Evolutionary conservation across 208 protist genomes (phyloP), one percentile per base, ranked within the genome.

Genomic region (Trypanosoma caninum): DNA sequence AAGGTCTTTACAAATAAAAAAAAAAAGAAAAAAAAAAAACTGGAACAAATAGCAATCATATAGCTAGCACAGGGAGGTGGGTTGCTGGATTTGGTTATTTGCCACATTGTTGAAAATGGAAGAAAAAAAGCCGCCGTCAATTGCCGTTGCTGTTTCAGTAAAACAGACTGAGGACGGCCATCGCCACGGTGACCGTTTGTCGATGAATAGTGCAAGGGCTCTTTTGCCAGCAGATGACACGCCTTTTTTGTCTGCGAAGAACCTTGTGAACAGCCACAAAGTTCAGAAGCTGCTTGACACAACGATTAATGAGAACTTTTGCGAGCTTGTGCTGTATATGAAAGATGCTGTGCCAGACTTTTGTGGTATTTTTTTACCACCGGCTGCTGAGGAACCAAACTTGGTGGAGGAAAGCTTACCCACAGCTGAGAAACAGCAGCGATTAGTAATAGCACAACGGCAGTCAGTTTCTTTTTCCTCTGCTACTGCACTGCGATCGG

Each of bases 251-350:
- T 42, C 37, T 10, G 44, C 53, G 18, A 60, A 61, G 31, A 74
- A 69, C 44, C 64, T 80, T 44, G 59, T 63, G 3, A 58, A 56
- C 13, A 65, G 52, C 27, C 68, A 65, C 6, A 74, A 74, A 44
- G 75, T 83, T 6, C 62, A 62, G 28, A 61, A 74, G 61, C 55
- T 91, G 28, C 73, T 91, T 18, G 84, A 82, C 51, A 76, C 86
- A 58, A 79, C 61, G 1, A 63, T 85, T 1, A 80, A 84, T 62
- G 67, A 74, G 42, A 74, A 82, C 28, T 69, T 91, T 47, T 69
- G 75, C 23, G 76, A 86, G 14, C 60, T 91, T 33, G 72, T 83
- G 14, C 57, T 72, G 22, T 91, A 91, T 53, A 76, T 86, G 41
- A 74, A 87, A 45, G 69, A 77, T 28, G 63, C 72, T 14, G 65